These are phyloP conservation scores for Neurospora intermedia DNA, from an alignment of 495 filamentous ascomycete species.

Conservation along the genomic window DNA sequence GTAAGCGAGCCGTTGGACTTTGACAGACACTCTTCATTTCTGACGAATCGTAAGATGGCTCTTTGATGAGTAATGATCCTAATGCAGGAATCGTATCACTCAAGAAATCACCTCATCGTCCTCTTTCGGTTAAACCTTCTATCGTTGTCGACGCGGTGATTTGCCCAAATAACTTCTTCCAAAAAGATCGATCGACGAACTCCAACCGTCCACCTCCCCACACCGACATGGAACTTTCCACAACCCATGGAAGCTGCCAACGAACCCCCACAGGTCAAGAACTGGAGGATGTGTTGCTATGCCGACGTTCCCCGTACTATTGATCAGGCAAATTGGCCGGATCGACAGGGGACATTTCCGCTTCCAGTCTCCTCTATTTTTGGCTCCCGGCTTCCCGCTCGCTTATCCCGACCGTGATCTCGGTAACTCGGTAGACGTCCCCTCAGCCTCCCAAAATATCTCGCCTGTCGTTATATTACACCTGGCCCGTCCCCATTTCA, in stretches of 20 bases:
- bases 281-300: background rate
- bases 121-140: background rate
- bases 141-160: background rate
- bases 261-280: background rate
- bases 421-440: background rate
- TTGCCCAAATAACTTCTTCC: background rate
- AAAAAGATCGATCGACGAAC: background rate
- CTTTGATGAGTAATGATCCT: background rate
- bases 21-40: background rate
- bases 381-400: background rate
- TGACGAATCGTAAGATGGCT: background rate
- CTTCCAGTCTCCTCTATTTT: background rate
- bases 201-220: background rate
- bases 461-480: background rate
- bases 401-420: background rate
- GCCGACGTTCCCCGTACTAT: background rate
- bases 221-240: background rate
- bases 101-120: too few relatives aligned
- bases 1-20: background rate
- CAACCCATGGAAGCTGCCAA: background rate
- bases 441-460: background rate
- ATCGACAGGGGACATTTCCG: background rate
- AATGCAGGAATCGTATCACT: background rate
- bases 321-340: background rate
- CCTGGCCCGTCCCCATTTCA: background rate